These are phyloP conservation scores for Salix arbutifolia DNA, from an alignment of 345 rosid genomes.

Conservation along the genomic window DNA sequence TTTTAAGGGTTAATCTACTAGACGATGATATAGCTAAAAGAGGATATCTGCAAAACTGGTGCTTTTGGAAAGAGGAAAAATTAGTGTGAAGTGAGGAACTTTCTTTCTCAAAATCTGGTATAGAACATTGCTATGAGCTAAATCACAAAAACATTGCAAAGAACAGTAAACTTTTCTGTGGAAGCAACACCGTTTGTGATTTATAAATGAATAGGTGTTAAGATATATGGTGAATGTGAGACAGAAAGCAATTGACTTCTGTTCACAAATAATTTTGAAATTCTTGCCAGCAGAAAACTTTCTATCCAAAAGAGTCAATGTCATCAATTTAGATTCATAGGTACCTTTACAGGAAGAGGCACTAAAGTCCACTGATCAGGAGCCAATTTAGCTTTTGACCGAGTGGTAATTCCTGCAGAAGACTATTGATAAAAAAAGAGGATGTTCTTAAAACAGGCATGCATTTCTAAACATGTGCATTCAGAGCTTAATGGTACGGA, in stretches of 20 bases:
- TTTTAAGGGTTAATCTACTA: neutral
- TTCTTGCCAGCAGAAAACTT: neutral
- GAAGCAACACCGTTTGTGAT: neutral
- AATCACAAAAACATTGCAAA: neutral
- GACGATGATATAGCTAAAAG: neutral
- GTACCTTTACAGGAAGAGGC: slow-evolving; percentile 78
- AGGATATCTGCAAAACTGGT: neutral
- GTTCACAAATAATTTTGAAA: neutral
- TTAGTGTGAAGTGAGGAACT: neutral
- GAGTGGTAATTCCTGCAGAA: slow-evolving; percentile 73
- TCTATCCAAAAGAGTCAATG: neutral
- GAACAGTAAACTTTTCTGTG: neutral
- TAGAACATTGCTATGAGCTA: neutral
- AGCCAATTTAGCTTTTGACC: slow-evolving; percentile 76
- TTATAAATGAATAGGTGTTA: neutral
- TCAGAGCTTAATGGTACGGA: neutral
- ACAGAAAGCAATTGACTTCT: neutral
- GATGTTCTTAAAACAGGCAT: slow-evolving; percentile 15
- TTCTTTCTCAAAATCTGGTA: neutral
- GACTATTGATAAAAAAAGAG: slow-evolving; percentile 36
- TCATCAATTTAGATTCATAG: slow-evolving; percentile 9
- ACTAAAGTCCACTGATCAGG: slow-evolving; percentile 84
- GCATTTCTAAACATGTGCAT: neutral
- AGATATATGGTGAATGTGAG: neutral
- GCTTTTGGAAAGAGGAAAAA: neutral